phyloP scores from a whole-genome alignment of 2,329 filamentous ascomycete genomes.

The Neocatenulostroma microsporum region DNA sequence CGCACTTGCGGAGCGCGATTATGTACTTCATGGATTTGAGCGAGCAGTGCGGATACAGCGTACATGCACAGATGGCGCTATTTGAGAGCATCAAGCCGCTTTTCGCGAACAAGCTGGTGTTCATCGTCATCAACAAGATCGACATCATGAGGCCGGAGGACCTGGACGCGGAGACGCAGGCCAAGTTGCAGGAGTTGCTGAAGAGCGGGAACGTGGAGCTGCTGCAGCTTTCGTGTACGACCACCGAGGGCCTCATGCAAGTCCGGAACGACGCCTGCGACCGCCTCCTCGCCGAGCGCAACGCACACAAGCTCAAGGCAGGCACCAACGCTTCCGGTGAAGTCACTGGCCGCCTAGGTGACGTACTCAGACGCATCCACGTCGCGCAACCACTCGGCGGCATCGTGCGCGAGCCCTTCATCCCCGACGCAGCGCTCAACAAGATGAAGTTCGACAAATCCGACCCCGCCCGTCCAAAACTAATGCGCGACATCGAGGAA shows the following conservation, averaged over 20 bases:
- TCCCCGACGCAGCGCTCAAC: slow-evolving; percentile 74
- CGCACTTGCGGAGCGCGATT: slow-evolving; percentile 88
- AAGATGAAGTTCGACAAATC: slow-evolving; percentile 83
- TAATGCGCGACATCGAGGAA: slow-evolving; percentile 81
- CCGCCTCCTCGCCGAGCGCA: slow-evolving; percentile 81
- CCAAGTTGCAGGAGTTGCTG: slow-evolving; percentile 68
- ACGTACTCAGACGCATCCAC: slow-evolving; percentile 90
- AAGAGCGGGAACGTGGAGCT: slow-evolving; percentile 88
- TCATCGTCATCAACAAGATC: slow-evolving; percentile 97
- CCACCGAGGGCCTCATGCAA: slow-evolving; percentile 84
- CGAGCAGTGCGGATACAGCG: slow-evolving; percentile 92
- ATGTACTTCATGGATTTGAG: slow-evolving; percentile 98
- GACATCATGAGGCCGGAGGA: slow-evolving; percentile 85
- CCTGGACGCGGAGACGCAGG: slow-evolving; percentile 68
- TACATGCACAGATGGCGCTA: slow-evolving; percentile 84
- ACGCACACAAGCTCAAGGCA: slow-evolving; percentile 87
- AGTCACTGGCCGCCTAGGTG: slow-evolving; percentile 70
- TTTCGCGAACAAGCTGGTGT: slow-evolving; percentile 95
- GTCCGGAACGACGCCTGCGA: slow-evolving; percentile 96
- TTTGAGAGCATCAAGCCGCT: slow-evolving; percentile 96
- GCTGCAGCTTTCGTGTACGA: slow-evolving; percentile 89
- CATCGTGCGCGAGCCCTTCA: slow-evolving; percentile 68
- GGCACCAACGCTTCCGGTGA: slow-evolving; percentile 73
- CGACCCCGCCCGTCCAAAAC: slow-evolving; percentile 72
- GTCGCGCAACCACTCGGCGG: slow-evolving; percentile 90